A percentile compares a stretch with the other conserved stretches of the same genome.
phyloP scores from a whole-genome alignment of 2,329 filamentous ascomycete species.

The Fusarium mangiferae region DNA sequence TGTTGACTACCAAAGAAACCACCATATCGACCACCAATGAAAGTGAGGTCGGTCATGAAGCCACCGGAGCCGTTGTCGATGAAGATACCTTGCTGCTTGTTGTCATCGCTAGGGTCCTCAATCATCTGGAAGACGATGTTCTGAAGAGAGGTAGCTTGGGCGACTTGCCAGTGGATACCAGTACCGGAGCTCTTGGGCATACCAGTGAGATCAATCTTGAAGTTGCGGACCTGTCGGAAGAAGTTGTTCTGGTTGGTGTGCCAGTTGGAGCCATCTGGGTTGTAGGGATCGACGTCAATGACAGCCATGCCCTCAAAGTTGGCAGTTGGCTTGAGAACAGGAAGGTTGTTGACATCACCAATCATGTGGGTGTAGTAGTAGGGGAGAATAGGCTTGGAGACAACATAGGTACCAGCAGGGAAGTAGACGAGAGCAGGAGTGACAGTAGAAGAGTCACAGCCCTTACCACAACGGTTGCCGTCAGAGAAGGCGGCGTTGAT shows the following conservation, averaged over 20 bases:
- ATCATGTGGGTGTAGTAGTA: conserved; percentile 95
- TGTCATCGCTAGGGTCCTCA: conserved; percentile 69
- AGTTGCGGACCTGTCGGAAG: conserved; percentile 84
- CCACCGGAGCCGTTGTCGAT: conserved; percentile 88
- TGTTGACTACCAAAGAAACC: conserved; percentile 88
- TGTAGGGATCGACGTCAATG: conserved; percentile 89
- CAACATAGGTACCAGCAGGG: conserved; percentile 84
- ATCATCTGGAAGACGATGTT: conserved; percentile 86
- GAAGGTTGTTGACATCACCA: conserved; percentile 78
- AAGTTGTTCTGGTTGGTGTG: conserved; percentile 87
- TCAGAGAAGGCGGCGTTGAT: conserved; percentile 86
- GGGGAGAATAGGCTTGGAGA: conserved; percentile 82
- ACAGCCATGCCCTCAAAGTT: conserved; percentile 87
- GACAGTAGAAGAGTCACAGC: conserved; percentile 86
- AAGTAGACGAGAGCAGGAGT: conserved; percentile 92
- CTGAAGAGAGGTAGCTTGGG: conserved; percentile 83
- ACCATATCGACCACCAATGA: conserved; percentile 83
- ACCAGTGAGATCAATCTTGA: conserved; percentile 78
- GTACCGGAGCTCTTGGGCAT: conserved; percentile 70
- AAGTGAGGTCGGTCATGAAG: conserved; percentile 84
- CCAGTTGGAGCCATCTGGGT: conserved; percentile 74
- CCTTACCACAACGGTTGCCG: conserved; percentile 81
- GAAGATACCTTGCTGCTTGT: conserved; percentile 80
- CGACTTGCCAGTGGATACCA: conserved; percentile 86
- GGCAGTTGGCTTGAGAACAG: conserved; percentile 78